These are phyloP conservation scores for Pseudogymnoascus sp. DNA, from an alignment of 2,329 filamentous ascomycete species.

Conservation along the genomic window DNA sequence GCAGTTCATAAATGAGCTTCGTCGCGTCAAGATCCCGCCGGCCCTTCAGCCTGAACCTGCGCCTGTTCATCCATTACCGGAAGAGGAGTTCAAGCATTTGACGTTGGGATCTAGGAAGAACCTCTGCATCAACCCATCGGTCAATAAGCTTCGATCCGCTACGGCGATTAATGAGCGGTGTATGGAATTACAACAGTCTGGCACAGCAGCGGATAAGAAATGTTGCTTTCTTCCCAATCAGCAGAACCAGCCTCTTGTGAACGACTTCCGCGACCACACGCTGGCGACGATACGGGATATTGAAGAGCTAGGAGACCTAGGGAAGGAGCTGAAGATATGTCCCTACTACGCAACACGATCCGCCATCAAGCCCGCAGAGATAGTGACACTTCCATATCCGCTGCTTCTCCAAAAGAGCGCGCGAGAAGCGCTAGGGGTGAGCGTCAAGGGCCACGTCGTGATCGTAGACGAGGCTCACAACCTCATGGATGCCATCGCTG, in stretches of 20 bases:
- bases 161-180: conserved; percentile 91
- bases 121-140: conserved; percentile 77
- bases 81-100: conserved; percentile 56
- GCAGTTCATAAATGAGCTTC: conserved; percentile 61
- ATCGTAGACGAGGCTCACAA: conserved; percentile 98
- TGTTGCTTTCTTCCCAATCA: conserved; percentile 74
- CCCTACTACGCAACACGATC: conserved; percentile 93
- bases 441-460: conserved; percentile 79
- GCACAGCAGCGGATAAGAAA: conserved; percentile 50
- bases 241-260: conserved; percentile 61
- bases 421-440: conserved; percentile 78
- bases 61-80: conserved; percentile 25
- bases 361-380: conserved; percentile 75
- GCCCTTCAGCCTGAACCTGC: conserved; percentile 37
- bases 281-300: conserved; percentile 85
- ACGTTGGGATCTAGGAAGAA: conserved; percentile 64
- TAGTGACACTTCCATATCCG: conserved; percentile 88
- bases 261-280: conserved; percentile 77
- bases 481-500: conserved; percentile 87
- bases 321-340: conserved; percentile 72
- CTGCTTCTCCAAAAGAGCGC: conserved; percentile 80
- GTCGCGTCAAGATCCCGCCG: conserved; percentile 54
- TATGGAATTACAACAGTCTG: conserved; percentile 75
- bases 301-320: conserved; percentile 75
- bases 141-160: conserved; percentile 58